Base-by-base conservation (phyloP, 148 eudicot genomes). In the Nepenthes gracilis region DNA sequence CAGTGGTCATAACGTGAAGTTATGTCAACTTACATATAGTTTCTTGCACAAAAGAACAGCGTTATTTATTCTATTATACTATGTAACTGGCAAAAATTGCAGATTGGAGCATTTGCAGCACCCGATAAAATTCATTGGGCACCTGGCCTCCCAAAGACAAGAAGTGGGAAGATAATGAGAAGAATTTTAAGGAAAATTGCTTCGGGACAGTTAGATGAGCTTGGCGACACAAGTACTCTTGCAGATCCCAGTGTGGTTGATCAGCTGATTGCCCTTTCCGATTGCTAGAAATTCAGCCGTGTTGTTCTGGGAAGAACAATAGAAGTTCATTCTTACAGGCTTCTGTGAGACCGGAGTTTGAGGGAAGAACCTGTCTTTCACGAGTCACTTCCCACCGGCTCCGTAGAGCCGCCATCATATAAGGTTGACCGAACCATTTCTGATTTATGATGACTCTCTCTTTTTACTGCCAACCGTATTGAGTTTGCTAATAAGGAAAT, bases 151-250 rank as follows among this genome's bases (percentile, higher is more conserved):
- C 98, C 98, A 6, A 93, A 93, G 81, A 93, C 98, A 51, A 88
- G 98, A 74, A 93, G 98, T 58, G 98, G 98, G 66, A 93, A 93
- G 80, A 93, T 93, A 75, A 93, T 93, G 98, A 84, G 98, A 74
- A 79, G 98, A 67, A 88, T 93, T 38, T 62, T 93, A 70, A 81
- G 98, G 79, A 93, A 93, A 81, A 93, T 93, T 15, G 96, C 98
- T 12, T 79, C 96, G 12, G 78, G 84, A 76, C 96, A 86, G 69
- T 78, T 85, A 50, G 85, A 88, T 76, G 95, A 93, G 78, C 95
- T 93, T 5, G 98, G 98, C 48, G 98, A 93, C 75, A 93, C 79
- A 10, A 93, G 98, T 76, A 88, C 98, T 49, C 88, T 93, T 35
- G 94, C 98, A 1, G 98, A 93, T 37, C 98, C 98, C 2, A 53